Evolutionary conservation across 345 rosid genomes (phyloP).

Genomic region (Boechera stricta): DNA sequence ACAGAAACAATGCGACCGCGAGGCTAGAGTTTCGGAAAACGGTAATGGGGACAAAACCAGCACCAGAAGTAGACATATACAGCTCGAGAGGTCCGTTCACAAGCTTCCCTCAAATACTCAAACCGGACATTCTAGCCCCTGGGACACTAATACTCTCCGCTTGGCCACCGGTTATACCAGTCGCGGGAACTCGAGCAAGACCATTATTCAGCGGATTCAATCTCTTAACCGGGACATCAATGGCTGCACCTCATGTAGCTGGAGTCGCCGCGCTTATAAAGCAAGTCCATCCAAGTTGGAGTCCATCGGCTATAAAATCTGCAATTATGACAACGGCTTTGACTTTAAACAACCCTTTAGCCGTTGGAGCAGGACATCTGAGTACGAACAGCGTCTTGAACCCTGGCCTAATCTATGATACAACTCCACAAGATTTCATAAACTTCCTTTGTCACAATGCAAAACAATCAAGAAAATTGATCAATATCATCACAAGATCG

Average conservation of each 20-base stretch:
- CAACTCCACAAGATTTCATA: slow-evolving; percentile 54
- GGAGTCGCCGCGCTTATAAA: slow-evolving; percentile 60
- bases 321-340: slow-evolving; percentile 63
- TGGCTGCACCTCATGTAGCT: slow-evolving; percentile 66
- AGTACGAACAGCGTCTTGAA: slow-evolving; percentile 52
- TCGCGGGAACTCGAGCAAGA: neutral
- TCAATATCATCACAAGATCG: slow-evolving; percentile 53
- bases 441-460: slow-evolving; percentile 54
- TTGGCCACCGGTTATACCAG: slow-evolving; percentile 46
- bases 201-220: slow-evolving; percentile 45
- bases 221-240: slow-evolving; percentile 62
- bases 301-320: slow-evolving; percentile 60
- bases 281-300: slow-evolving; percentile 59
- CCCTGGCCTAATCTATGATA: slow-evolving; percentile 68
- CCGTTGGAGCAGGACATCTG: slow-evolving; percentile 63
- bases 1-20: slow-evolving; percentile 18
- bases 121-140: slow-evolving; percentile 68
- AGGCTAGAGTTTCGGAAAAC: slow-evolving; percentile 54
- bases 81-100: slow-evolving; percentile 63
- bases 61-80: slow-evolving; percentile 51
- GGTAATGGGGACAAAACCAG: slow-evolving; percentile 42
- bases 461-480: slow-evolving; percentile 40
- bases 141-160: slow-evolving; percentile 57
- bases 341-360: slow-evolving; percentile 62
- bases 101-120: slow-evolving; percentile 54